Conservation (phyloP, 2,329 filamentous ascomycete species). For the Mycosphaerella arachidis region DNA sequence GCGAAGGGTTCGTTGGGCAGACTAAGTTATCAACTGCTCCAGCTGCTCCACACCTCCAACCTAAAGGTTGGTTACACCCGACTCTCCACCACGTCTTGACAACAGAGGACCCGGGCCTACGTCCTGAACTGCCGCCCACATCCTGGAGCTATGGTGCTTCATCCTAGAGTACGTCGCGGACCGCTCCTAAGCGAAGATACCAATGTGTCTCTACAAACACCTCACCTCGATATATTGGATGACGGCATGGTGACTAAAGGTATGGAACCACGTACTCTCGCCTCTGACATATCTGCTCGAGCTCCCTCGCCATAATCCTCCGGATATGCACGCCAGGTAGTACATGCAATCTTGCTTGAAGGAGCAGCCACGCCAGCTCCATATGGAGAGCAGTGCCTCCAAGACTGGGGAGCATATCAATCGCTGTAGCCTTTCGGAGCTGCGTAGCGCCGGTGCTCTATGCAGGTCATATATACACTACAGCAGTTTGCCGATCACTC, state of each 20-base stretch:
- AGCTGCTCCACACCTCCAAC: not conserved
- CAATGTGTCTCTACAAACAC: not conserved
- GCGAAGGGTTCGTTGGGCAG: not conserved
- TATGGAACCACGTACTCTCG: not conserved
- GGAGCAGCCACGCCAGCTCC: not conserved
- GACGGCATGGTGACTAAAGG: not conserved
- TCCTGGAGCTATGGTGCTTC: not conserved
- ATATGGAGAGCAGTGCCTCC: not conserved
- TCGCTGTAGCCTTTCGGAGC: not conserved
- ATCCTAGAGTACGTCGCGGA: not conserved
- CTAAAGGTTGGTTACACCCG: not conserved
- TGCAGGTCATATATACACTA: not conserved
- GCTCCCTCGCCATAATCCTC: too few relatives aligned
- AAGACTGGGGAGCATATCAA: not conserved
- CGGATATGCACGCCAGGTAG: not conserved
- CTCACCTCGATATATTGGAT: not conserved
- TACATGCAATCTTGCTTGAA: not conserved
- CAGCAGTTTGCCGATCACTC: not conserved
- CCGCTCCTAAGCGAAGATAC: not conserved
- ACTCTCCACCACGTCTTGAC: not conserved
- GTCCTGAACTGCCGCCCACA: not conserved
- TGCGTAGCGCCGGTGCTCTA: not conserved
- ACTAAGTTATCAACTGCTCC: not conserved
- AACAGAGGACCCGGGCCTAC: not conserved
- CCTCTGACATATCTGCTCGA: not conserved